These are phyloP conservation scores for Inga leiocalycina DNA, from an alignment of 306 rosid genomes.

Conservation along the genomic window DNA sequence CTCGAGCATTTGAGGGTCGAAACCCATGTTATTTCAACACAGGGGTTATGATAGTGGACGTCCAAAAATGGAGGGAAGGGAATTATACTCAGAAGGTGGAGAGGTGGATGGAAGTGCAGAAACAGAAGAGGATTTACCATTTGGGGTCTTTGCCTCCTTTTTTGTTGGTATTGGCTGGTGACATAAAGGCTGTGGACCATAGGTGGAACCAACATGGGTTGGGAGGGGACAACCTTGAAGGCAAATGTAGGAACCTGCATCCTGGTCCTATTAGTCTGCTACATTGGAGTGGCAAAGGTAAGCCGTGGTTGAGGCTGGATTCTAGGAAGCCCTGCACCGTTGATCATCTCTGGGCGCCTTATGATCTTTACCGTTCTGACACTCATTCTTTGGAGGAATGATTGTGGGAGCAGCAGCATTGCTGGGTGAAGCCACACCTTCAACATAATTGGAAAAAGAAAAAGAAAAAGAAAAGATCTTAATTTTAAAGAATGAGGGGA, in stretches of 20 bases:
- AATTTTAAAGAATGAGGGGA: slow-evolving; percentile 13
- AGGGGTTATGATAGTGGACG: slow-evolving; percentile 84
- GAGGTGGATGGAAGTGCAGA: slow-evolving; percentile 82
- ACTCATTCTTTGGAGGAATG: slow-evolving; percentile 71
- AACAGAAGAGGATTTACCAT: slow-evolving; percentile 76
- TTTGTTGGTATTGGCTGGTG: slow-evolving; percentile 72
- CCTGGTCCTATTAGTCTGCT: slow-evolving; percentile 85
- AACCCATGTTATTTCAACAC: slow-evolving; percentile 84
- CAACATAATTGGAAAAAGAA: not conserved
- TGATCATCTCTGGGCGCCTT: slow-evolving; percentile 88
- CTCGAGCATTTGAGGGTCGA: slow-evolving; percentile 51
- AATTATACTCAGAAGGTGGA: slow-evolving; percentile 59
- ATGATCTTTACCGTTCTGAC: slow-evolving; percentile 71
- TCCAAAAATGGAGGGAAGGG: slow-evolving; percentile 75
- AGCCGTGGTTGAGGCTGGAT: slow-evolving; percentile 92
- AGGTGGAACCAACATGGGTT: slow-evolving; percentile 94
- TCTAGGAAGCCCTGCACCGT: slow-evolving; percentile 79
- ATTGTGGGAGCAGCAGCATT: not conserved
- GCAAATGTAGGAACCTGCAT: slow-evolving; percentile 71
- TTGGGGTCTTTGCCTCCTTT: slow-evolving; percentile 90
- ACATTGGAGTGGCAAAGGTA: slow-evolving; percentile 96
- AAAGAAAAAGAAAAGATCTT: not conserved
- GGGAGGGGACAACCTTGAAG: slow-evolving; percentile 87
- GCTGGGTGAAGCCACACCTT: not conserved
- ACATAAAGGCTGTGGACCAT: slow-evolving; percentile 69